Base-by-base conservation (phyloP, 2,329 filamentous ascomycete genomes). In the Alternaria tenuissima region DNA sequence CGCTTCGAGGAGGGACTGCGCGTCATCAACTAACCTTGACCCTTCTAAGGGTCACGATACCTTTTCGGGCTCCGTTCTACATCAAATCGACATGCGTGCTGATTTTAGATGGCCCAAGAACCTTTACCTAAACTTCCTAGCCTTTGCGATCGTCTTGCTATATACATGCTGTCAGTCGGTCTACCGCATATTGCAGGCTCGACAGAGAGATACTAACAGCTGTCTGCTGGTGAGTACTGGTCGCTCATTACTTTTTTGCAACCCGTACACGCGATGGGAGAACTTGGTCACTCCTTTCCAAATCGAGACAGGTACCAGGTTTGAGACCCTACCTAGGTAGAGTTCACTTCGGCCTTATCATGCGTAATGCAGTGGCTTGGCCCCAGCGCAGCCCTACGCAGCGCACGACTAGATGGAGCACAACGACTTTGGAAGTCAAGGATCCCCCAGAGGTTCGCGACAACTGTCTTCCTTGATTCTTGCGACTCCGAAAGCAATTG, bases 351-450 rank as follows among this genome's bases (percentile, higher is more conserved):
- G 20, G 39, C 5, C 32, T 30, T 20, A 2, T 60, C 64, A 66
- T 64, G 67, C 48, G 32, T 39, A 48, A 48, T 9, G n/a, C 30
- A 18, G 46, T 48, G 46, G 46, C 46, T 48, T 34, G 30, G 46
- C 28, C 28, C 18, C 30, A 48, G 46, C 46, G 46, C 30, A 36
- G 30, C 46, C 46, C 30, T 22, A 48, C 46, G 16, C 3, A 48
- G 28, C 46, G 6, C 20, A 9, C 46, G 18, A 48, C 46, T 48
- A 22, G 30, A 16, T 22, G 32, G 32, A 38, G 32, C 14, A 36
- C 20, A 38, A 38, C 46, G 9, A 49, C 32, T 20, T 42, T 24
- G 32, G 46, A 24, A 42, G 2, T 42, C 11, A 49, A 2, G 22
- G 32, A 26, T n/a, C 20, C 11, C 5, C 22, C 6, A 14, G 11